Evolutionary conservation across 371 early-diverging fungal species (phyloP).

Genomic region (Mucor saturninus): DNA sequence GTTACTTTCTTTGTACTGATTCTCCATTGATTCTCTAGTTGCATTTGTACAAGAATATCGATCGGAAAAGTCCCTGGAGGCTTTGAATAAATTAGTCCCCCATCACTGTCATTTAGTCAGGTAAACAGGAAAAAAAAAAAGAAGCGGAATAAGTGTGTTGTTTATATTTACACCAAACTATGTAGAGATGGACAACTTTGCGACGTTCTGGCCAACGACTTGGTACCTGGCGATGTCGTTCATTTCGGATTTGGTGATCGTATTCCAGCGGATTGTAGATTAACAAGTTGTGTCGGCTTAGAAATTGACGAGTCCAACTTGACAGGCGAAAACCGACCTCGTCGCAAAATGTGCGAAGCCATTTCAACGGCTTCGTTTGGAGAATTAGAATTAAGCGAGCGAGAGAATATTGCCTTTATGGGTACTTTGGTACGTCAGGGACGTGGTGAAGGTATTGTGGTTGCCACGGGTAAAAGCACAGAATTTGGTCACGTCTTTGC

Average conservation of each 20-base stretch:
- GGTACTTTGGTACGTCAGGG: slow-evolving; percentile 85
- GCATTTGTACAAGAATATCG: slow-evolving; percentile 92
- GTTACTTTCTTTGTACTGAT: not conserved
- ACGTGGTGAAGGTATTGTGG: slow-evolving; percentile 81
- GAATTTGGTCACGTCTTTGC: slow-evolving; percentile 87
- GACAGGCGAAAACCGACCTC: slow-evolving; percentile 89
- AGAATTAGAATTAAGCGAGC: slow-evolving; percentile 72
- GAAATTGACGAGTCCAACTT: slow-evolving; percentile 88
- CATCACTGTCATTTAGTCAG: slow-evolving; percentile 83
- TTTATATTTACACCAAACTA: not conserved
- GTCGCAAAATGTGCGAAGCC: slow-evolving; percentile 66
- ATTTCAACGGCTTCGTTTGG: slow-evolving; percentile 48
- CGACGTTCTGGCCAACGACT: slow-evolving; percentile 68
- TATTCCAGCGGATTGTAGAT: slow-evolving; percentile 86
- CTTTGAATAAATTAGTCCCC: slow-evolving; percentile 86
- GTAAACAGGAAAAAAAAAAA: slow-evolving; percentile 34
- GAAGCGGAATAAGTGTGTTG: too few relatives aligned
- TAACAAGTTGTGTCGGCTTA: slow-evolving; percentile 73
- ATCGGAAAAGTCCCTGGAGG: slow-evolving; percentile 85
- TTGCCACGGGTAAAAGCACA: slow-evolving; percentile 85
- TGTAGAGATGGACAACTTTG: slow-evolving; percentile 63
- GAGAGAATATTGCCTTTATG: slow-evolving; percentile 88
- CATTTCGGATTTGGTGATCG: slow-evolving; percentile 85
- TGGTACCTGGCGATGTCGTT: slow-evolving; percentile 89
- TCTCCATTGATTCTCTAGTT: slow-evolving; percentile 49